These are phyloP conservation scores for Jatropha multifida DNA, from an alignment of 441 rosid genomes.

Conservation along the genomic window DNA sequence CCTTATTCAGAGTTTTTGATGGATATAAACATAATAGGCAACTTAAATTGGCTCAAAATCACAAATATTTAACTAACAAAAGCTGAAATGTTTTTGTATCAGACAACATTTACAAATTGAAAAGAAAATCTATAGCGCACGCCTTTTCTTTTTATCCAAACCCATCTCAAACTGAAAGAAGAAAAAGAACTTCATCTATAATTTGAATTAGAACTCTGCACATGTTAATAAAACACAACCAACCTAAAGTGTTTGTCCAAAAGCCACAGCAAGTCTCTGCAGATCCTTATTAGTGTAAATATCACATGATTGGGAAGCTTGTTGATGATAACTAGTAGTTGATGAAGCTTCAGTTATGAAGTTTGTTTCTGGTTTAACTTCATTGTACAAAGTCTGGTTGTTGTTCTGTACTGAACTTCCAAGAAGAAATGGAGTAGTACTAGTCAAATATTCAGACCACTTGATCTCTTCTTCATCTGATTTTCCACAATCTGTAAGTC, in stretches of 20 bases:
- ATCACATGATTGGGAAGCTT: conserved; percentile 34
- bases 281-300: conserved; percentile 48
- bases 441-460: conserved; percentile 63
- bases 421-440: conserved; percentile 41
- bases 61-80: conserved; percentile 9
- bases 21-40: neutral
- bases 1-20: conserved; percentile 14
- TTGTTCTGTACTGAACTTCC: conserved; percentile 43
- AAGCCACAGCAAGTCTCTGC: conserved; percentile 58
- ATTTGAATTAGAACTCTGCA: conserved; percentile 26
- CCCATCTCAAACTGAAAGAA: conserved; percentile 2
- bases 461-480: conserved; percentile 41
- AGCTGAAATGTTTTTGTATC: conserved; percentile 9
- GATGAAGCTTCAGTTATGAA: conserved; percentile 39
- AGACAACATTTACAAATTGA: conserved; percentile 26
- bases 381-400: conserved; percentile 42
- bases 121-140: conserved; percentile 17
- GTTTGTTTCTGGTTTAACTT: conserved; percentile 44
- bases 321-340: conserved; percentile 37
- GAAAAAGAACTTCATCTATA: neutral
- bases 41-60: neutral
- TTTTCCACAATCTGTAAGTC: conserved; percentile 39
- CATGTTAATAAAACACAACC: conserved; percentile 23
- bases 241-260: conserved; percentile 52
- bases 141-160: neutral